Conservation (phyloP, 1,284 basidiomycete species). For the Tausonia pullulans region DNA sequence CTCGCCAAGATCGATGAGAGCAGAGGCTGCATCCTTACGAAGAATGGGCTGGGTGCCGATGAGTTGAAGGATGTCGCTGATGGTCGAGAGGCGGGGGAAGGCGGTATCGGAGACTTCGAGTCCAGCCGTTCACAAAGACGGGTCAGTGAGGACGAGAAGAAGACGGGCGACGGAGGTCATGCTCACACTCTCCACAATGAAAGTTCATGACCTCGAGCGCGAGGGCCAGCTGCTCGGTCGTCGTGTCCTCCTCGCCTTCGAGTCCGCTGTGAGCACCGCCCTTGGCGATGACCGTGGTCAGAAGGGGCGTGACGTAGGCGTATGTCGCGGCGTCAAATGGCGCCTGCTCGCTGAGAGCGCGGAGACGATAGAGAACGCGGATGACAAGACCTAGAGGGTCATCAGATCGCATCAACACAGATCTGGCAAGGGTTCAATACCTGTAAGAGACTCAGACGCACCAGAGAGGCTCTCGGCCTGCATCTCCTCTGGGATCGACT, state of each 20-base stretch:
- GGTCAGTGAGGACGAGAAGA: not conserved
- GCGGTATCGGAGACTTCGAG: conserved; percentile 48
- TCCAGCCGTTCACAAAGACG: not conserved
- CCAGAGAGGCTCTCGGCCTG: conserved; percentile 56
- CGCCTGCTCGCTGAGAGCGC: conserved; percentile 66
- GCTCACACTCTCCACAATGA: conserved; percentile 71
- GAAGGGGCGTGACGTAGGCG: conserved; percentile 66
- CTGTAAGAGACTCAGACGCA: conserved; percentile 32
- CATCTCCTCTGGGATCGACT: conserved; percentile 59
- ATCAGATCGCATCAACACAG: conserved; percentile 11
- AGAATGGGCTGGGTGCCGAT: conserved; percentile 70
- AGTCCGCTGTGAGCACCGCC: conserved; percentile 51
- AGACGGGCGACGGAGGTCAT: conserved; percentile 1
- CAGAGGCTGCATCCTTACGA: conserved; percentile 73
- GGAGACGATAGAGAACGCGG: conserved; percentile 77
- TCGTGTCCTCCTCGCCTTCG: conserved; percentile 51
- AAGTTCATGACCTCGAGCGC: conserved; percentile 72
- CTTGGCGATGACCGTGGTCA: conserved; percentile 55
- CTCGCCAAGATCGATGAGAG: conserved; percentile 72
- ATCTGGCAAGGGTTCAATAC: conserved; percentile 1
- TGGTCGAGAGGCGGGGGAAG: conserved; percentile 62
- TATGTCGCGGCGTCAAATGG: conserved; percentile 79
- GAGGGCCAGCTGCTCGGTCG: conserved; percentile 77
- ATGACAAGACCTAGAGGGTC: conserved; percentile 52
- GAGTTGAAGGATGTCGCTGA: conserved; percentile 61